phyloP scores from a whole-genome alignment of 73 alveolate species.

The Durusdinium trenchii region DNA sequence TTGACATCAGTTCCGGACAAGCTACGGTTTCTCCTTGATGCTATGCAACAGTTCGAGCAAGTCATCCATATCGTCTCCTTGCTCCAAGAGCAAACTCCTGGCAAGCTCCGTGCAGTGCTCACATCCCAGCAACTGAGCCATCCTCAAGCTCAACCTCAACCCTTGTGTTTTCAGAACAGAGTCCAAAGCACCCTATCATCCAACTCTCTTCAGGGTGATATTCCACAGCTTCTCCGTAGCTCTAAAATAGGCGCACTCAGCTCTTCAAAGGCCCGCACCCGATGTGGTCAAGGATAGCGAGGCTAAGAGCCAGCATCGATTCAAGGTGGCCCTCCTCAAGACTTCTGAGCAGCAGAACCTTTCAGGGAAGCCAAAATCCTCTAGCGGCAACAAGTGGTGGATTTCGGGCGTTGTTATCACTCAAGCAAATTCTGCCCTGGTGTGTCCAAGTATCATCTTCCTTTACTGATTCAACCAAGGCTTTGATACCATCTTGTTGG shows the following conservation, averaged over 20 bases:
- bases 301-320: constrained; percentile 19
- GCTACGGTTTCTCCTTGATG: constrained; percentile 36
- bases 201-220: neutral
- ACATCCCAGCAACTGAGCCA: too few relatives aligned
- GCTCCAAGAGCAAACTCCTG: constrained; percentile 49
- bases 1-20: too few relatives aligned
- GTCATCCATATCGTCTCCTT: constrained; percentile 68
- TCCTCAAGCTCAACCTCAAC: neutral
- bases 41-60: constrained; percentile 26
- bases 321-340: neutral
- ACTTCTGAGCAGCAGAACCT: constrained; percentile 39
- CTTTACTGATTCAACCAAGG: too few relatives aligned
- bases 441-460: too few relatives aligned
- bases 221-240: neutral
- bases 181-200: neutral
- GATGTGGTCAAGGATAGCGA: constrained; percentile 33
- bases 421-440: too few relatives aligned
- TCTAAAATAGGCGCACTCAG: neutral
- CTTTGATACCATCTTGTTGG: too few relatives aligned
- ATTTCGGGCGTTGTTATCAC: too few relatives aligned
- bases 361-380: neutral
- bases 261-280: constrained; percentile 2
- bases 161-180: neutral
- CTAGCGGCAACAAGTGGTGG: neutral
- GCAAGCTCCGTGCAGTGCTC: too few relatives aligned